A percentile compares a stretch with the other conserved stretches of the same genome.
Evolutionary conservation across 2,329 filamentous ascomycete genomes (phyloP).

Genomic region (Lachnellula arida): DNA sequence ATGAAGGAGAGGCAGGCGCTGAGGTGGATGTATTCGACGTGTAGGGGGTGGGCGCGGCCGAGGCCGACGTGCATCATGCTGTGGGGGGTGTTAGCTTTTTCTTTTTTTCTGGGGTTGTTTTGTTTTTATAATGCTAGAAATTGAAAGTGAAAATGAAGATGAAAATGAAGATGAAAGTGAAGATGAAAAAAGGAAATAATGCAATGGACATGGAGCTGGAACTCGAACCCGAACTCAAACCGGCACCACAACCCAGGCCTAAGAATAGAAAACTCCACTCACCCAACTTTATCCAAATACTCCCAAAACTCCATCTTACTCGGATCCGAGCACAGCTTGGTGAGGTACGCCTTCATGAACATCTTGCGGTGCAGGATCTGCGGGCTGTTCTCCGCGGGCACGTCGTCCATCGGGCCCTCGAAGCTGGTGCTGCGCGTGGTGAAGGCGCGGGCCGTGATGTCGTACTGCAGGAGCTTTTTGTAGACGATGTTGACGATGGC

Average conservation of each 20-base stretch:
- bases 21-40: slow-evolving; percentile 76
- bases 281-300: slow-evolving; percentile 21
- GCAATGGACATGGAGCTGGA: too few relatives aligned
- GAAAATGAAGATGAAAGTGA: too few relatives aligned
- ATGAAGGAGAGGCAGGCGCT: slow-evolving; percentile 68
- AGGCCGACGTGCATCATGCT: slow-evolving; percentile 55
- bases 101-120: too few relatives aligned
- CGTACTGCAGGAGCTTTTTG: slow-evolving; percentile 72
- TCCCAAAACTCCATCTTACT: slow-evolving; percentile 25
- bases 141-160: too few relatives aligned
- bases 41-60: slow-evolving; percentile 54
- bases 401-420: slow-evolving; percentile 51
- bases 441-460: slow-evolving; percentile 76
- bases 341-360: slow-evolving; percentile 70
- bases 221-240: too few relatives aligned
- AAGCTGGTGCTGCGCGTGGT: slow-evolving; percentile 56
- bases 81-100: too few relatives aligned
- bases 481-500: slow-evolving; percentile 81
- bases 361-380: slow-evolving; percentile 53
- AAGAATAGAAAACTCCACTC: neutral
- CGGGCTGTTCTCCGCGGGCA: slow-evolving; percentile 38
- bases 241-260: too few relatives aligned
- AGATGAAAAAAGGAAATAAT: too few relatives aligned
- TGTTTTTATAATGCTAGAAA: too few relatives aligned
- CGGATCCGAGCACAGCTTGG: slow-evolving; percentile 17